Evolutionary conservation across 2,329 filamentous ascomycete genomes (phyloP).

Genomic region (Colletotrichum agaves): DNA sequence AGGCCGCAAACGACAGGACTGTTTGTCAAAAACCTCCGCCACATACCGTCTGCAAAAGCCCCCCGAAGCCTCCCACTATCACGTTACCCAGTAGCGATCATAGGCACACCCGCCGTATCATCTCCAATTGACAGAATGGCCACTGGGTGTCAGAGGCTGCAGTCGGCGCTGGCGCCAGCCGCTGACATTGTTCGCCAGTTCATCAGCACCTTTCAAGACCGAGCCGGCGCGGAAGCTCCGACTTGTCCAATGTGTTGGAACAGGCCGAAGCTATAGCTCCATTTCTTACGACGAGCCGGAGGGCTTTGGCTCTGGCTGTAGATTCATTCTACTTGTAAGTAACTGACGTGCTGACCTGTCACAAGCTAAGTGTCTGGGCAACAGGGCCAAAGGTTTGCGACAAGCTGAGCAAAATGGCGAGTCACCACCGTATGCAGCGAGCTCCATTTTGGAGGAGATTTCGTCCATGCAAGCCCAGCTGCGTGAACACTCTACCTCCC

Average conservation of each 20-base stretch:
- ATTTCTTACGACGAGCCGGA: not conserved
- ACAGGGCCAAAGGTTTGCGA: not conserved
- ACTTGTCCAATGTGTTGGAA: not conserved
- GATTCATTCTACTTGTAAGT: conserved; percentile 28
- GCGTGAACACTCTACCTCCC: not conserved
- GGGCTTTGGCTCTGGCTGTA: conserved; percentile 2
- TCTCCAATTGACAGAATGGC: not conserved
- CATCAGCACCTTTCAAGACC: not conserved
- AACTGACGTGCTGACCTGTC: not conserved
- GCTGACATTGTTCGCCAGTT: not conserved
- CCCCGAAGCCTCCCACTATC: not conserved
- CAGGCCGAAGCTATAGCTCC: not conserved
- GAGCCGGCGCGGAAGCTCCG: not conserved
- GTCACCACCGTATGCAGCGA: conserved; percentile 31
- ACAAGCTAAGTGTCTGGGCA: not conserved
- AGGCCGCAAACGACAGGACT: not conserved
- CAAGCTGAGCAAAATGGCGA: conserved; percentile 24
- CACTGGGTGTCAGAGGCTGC: conserved; percentile 5
- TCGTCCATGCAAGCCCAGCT: conserved; percentile 8
- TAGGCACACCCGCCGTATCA: not conserved
- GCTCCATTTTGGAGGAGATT: conserved; percentile 25
- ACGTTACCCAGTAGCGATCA: not conserved
- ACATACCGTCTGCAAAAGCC: not conserved
- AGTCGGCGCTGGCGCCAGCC: not conserved
- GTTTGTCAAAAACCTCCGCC: not conserved